Evolutionary conservation across 176 grass and related monocot species (phyloP), one percentile per base, ranked within the genome.

Genomic region (Pontederia paniculata): DNA sequence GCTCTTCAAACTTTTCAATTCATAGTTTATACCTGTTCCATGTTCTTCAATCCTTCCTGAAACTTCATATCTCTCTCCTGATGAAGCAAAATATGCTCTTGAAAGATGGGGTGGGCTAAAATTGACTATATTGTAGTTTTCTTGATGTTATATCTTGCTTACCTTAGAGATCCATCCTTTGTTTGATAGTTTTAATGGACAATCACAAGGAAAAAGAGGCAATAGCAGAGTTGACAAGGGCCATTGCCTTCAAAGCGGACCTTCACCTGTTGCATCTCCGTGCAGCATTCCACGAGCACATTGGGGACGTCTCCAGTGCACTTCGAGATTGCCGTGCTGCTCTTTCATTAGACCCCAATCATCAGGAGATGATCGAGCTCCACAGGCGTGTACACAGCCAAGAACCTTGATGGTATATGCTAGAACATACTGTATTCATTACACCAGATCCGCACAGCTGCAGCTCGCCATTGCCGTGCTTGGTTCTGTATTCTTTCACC

Each of bases 341-440:
- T 21, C 89, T 95, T 21, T 95, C 63, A 60, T 66, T 89, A 58
- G 89, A 95, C 42, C 85, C 89, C 2, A 95, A 85, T 23, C 85
- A 89, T 67, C 89, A 89, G 69, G 89, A 95, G 53, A 95, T 95
- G 81, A 63, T 95, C 2, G 89, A 95, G 63, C 84, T 95, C 77
- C 89, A 83, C 57, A 85, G 81, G 72, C 78, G 89, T 2, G 85
- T 95, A 54, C 76, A 89, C 78, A 95, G 68, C 73, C 89, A 86
- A 80, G 89, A 95, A 45, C 78, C 73, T 50, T 95, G 54, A 80
- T 61, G 9, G 55, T 48, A 31, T 9, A 1, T 37, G 28, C 28
- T 20, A 13, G 2, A 11, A 21, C 23, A 4, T 17, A 42, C 45
- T 60, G 46, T 55, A n/a, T n/a, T n/a, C 13, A 59, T 12, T 71